Evolutionary conservation across 768 basidiomycete species (phyloP), one percentile per base, ranked within the genome.

Genomic region (Grammothele lineata): DNA sequence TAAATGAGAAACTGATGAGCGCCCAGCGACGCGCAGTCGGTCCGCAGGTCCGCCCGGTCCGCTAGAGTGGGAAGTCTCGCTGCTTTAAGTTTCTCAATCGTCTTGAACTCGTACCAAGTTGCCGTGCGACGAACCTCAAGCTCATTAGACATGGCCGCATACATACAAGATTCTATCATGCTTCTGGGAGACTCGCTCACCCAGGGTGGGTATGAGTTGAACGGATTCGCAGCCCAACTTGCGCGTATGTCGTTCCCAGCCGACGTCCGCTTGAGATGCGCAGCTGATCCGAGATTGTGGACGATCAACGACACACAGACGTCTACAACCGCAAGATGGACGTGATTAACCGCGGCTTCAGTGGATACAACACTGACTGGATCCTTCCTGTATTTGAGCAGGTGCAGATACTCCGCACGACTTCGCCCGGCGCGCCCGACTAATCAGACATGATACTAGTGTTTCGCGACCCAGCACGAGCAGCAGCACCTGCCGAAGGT

Each of bases 321-420:
- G 74, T 72, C 1, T 95, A 95, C 63, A 76, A 76, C 35, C 73
- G 93, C 51, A 89, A 83, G 63, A 65, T 92, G 25, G 93, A 96
- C 59, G 81, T 96, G 17, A 54, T 95, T 52, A 95, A 95, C 60
- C 81, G 92, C 39, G 93, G 93, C 1, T 71, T 83, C 23, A 74
- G 78, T 24, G 92, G 92, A 3, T 96, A 94, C 66, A 93, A 88
- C 59, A 85, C 90, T 1, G 81, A 85, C 26, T 94, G 92, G 92
- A 83, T 74, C 5, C 67, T 92, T 30, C 87, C 88, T 3, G 75
- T 91, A 23, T 78, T 94, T 47, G 76, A 87, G 57, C 81, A 85
- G 74, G 88, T 83, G 38, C 32, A 71, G 21, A 40, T 19, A 15
- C 22, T 19, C 12, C 32, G 4, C 1, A 15, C 36, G 18, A 17